phyloP scores from a whole-genome alignment of 108 stramenopile genomes.

The Nitzschia sp. region DNA sequence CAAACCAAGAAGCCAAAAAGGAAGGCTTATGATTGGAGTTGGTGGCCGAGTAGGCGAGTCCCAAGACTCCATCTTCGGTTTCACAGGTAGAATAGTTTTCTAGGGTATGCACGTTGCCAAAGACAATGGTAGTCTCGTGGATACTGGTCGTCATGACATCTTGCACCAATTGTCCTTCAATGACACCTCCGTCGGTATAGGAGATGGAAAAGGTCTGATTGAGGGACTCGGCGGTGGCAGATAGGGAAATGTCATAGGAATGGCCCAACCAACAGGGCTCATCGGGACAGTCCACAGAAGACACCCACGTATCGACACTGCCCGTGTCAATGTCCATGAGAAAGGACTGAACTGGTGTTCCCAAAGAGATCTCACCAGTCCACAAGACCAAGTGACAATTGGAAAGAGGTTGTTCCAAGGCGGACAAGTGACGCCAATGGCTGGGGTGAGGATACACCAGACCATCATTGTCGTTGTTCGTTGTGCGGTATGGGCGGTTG shows the following conservation, averaged over 20 bases:
- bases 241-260: conserved; percentile 27
- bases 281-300: conserved; percentile 70
- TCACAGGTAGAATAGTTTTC: conserved; percentile 40
- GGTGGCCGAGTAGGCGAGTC: conserved; percentile 39
- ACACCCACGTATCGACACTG: conserved; percentile 93
- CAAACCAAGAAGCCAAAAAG: not conserved
- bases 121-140: conserved; percentile 11
- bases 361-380: conserved; percentile 56
- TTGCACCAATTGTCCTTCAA: conserved; percentile 58
- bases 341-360: conserved; percentile 80
- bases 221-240: conserved; percentile 62
- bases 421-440: conserved; percentile 24
- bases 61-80: conserved; percentile 51
- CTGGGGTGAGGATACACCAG: conserved; percentile 16
- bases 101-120: conserved; percentile 45
- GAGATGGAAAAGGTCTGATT: conserved; percentile 47
- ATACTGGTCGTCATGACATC: conserved; percentile 52
- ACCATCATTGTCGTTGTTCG: not conserved
- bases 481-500: not conserved
- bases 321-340: conserved; percentile 95
- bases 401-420: conserved; percentile 11
- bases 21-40: conserved; percentile 23
- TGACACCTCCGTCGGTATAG: conserved; percentile 16
- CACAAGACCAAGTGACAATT: conserved; percentile 60
- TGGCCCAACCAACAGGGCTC: conserved; percentile 30